Percentiles rank a stretch among this genome's conserved stretches.
phyloP scores from a whole-genome alignment of 2,329 filamentous ascomycete genomes.

The Graphium sp. region DNA sequence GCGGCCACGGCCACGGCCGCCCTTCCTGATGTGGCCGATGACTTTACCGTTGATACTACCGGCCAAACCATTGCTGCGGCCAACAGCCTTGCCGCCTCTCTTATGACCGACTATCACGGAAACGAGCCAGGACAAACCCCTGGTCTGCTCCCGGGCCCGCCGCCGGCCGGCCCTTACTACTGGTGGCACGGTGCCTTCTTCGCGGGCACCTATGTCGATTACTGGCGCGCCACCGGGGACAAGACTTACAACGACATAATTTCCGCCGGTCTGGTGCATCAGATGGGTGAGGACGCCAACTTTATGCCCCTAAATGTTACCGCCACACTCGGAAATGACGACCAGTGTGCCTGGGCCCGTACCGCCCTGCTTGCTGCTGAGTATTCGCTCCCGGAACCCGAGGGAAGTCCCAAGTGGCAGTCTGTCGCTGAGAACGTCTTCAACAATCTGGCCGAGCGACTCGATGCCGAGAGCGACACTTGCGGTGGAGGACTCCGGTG shows the following conservation, averaged over 20 bases:
- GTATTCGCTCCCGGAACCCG: constrained; percentile 26
- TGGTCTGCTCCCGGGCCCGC: no score
- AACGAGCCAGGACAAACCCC: no score
- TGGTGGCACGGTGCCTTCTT: constrained; percentile 16
- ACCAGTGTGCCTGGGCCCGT: constrained; percentile 43
- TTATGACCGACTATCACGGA: no score
- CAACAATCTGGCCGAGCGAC: constrained; percentile 25
- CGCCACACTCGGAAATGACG: constrained; percentile 34
- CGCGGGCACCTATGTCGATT: constrained; percentile 19
- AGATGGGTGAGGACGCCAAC: constrained; percentile 26
- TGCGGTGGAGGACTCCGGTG: constrained; percentile 49
- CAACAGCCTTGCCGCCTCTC: no score
- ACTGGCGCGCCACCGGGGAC: constrained; percentile 25
- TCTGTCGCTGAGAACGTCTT: constrained; percentile 41
- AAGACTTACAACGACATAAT: constrained; percentile 29
- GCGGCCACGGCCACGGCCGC: no score
- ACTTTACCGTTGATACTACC: no score
- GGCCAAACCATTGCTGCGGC: no score
- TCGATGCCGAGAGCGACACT: constrained; percentile 32
- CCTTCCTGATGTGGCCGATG: no score
- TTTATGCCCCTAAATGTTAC: constrained; percentile 31
- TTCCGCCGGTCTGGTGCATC: constrained; percentile 24
- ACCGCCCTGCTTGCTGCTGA: constrained; percentile 40
- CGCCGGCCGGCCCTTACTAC: constrained; percentile 18
- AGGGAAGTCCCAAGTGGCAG: constrained; percentile 26